phyloP scores from a whole-genome alignment of 148 eudicot genomes.

The Cornus controversa region DNA sequence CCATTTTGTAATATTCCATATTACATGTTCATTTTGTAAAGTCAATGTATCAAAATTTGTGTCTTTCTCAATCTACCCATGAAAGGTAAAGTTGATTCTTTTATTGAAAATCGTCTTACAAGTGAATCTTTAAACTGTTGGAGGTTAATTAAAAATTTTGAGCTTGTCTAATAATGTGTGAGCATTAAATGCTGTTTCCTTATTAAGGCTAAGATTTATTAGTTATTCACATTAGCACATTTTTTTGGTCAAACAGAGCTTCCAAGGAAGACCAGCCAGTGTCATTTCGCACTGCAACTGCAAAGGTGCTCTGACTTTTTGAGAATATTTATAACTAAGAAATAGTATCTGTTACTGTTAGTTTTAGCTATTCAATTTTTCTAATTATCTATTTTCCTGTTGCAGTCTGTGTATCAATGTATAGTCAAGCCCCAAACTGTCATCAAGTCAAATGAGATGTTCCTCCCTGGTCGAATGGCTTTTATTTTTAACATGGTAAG shows the following conservation, averaged over 20 bases:
- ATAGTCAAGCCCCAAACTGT: constrained; percentile 88
- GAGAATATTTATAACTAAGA: background rate
- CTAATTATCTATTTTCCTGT: constrained; percentile 14
- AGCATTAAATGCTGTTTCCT: no score
- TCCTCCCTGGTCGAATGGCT: constrained; percentile 95
- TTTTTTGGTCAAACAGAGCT: constrained; percentile 38
- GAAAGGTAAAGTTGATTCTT: no score
- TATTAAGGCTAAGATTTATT: background rate
- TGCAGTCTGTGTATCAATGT: constrained; percentile 86
- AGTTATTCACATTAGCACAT: background rate
- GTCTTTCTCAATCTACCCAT: no score
- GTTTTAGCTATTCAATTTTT: background rate
- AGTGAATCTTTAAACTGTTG: no score
- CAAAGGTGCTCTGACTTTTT: constrained; percentile 51
- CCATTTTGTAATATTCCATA: no score
- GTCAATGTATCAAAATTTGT: no score
- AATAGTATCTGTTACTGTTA: constrained; percentile 4
- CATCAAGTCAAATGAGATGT: constrained; percentile 90
- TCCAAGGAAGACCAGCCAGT: constrained; percentile 76
- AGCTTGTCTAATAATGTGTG: no score
- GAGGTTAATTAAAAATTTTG: no score
- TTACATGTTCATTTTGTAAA: no score
- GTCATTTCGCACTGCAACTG: constrained; percentile 81
- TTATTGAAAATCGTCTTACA: no score
- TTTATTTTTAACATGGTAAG: constrained; percentile 86